Evolutionary conservation across 371 early-diverging fungal genomes (phyloP).

Genomic region (Phascolomyces articulosus): DNA sequence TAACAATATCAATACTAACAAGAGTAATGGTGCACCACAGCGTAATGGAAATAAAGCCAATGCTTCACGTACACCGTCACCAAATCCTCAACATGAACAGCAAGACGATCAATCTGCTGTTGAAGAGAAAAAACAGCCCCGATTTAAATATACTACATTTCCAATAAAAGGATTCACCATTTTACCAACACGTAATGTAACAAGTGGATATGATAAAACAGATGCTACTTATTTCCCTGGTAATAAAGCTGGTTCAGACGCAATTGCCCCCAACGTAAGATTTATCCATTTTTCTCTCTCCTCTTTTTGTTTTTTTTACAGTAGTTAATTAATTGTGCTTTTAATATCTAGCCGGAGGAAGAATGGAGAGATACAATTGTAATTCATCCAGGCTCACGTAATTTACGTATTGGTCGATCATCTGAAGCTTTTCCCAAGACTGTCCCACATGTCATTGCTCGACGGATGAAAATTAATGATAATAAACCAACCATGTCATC

Average conservation of each 20-base stretch:
- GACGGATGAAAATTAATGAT: slow-evolving; percentile 35
- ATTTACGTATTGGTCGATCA: slow-evolving; percentile 78
- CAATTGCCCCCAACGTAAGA: slow-evolving; percentile 46
- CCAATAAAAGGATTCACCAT: slow-evolving; percentile 53
- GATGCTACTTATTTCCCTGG: slow-evolving; percentile 46
- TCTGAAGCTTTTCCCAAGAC: slow-evolving; percentile 81
- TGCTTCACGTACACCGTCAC: slow-evolving; percentile 8
- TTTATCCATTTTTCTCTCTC: too few relatives aligned
- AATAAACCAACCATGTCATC: slow-evolving; percentile 12
- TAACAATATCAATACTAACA: too few relatives aligned
- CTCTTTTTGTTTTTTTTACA: neutral
- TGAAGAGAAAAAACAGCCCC: slow-evolving; percentile 25
- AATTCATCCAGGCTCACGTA: slow-evolving; percentile 87
- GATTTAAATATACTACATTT: slow-evolving; percentile 51
- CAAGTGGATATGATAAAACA: slow-evolving; percentile 38
- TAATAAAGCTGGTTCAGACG: slow-evolving; percentile 37
- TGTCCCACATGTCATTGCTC: slow-evolving; percentile 83
- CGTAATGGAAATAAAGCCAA: too few relatives aligned
- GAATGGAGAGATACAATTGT: slow-evolving; percentile 71
- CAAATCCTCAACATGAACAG: neutral
- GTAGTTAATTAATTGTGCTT: neutral
- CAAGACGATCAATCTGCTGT: neutral
- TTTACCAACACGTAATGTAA: slow-evolving; percentile 53
- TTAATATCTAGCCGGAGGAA: slow-evolving; percentile 36
- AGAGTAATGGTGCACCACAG: too few relatives aligned